Conservation (phyloP, 2,329 filamentous ascomycete species). For the Pezicula neosporulosa region DNA sequence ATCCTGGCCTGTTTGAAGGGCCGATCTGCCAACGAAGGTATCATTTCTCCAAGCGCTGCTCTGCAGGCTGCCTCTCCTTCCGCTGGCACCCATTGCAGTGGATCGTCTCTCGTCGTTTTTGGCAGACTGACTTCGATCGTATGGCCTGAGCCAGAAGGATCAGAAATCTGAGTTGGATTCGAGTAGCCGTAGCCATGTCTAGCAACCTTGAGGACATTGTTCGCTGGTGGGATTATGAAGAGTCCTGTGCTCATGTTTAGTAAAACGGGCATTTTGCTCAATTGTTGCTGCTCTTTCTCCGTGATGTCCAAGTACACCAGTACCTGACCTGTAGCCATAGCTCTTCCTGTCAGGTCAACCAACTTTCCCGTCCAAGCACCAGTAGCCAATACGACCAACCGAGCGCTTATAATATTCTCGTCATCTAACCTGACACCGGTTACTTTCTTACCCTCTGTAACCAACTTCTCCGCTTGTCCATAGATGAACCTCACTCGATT, state of each 20-base stretch:
- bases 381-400: constrained; percentile 75
- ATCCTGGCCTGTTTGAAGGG: constrained; percentile 48
- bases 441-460: constrained; percentile 30
- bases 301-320: constrained; percentile 76
- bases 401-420: constrained; percentile 52
- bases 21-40: constrained; percentile 50
- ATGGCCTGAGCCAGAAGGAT: constrained; percentile 9
- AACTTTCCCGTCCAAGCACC: constrained; percentile 84
- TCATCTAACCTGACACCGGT: constrained; percentile 56
- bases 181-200: constrained; percentile 57
- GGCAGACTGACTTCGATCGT: constrained; percentile 15
- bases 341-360: constrained; percentile 72
- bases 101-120: constrained; percentile 16
- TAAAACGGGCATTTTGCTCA: constrained; percentile 67
- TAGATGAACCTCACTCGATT: constrained; percentile 48
- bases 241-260: constrained; percentile 69
- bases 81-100: constrained; percentile 14
- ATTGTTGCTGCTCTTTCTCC: constrained; percentile 61
- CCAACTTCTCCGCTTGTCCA: constrained; percentile 30
- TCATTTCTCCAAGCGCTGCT: constrained; percentile 33
- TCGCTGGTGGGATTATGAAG: constrained; percentile 69
- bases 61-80: constrained; percentile 19
- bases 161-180: constrained; percentile 31
- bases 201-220: constrained; percentile 53
- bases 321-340: constrained; percentile 77